Base-by-base conservation (phyloP, 2,329 filamentous ascomycete genomes). In the Diaporthe ampelina region DNA sequence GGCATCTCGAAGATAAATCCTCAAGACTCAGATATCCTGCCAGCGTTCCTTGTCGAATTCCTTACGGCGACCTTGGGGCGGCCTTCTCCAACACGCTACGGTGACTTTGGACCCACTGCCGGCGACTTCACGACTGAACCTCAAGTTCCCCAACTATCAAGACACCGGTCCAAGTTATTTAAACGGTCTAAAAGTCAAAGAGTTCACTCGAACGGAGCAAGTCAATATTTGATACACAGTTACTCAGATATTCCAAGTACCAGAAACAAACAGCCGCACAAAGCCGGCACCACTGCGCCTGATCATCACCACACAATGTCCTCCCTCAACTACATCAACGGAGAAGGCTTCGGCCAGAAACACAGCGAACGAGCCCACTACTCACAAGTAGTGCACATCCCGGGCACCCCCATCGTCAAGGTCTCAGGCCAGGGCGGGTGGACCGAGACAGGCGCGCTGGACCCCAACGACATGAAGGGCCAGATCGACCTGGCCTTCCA, bases 291-390 rank as follows among this genome's bases (percentile, higher is more conserved):
- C 10, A 40, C 56, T 24, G 11, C 56, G 17, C 6, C 19, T 9
- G 10, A 24, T 21, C n/a, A 59, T 21, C 21, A 26, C 21, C 24
- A 21, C 37, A 45, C 6, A 29, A 63, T 63, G 40, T 63, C 58
- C 37, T 63, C 58, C 9, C 37, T 63, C 15, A 63, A 63, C 17
- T 63, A 29, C 58, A 63, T 63, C 40, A 63, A 63, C 58, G 58
- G 40, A 13, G 10, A 45, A 10, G 58, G 58, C 37, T 13, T 32
- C 37, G 58, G 58, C 58, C 58, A 63, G 24, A 63, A 63, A 24
- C 58, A 29, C 24, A 63, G 58, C 58, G 58, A 63, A 35, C 9
- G 19, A 6, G 43, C 6, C 17, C 58, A 63, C 37, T 63, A 63
- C 40, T 63, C 58, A 4, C 58, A 63, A 13, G 58, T 63, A 2